These are phyloP conservation scores for Phytopythium helicoides DNA, from an alignment of 352 stramenopile species.

Conservation along the genomic window DNA sequence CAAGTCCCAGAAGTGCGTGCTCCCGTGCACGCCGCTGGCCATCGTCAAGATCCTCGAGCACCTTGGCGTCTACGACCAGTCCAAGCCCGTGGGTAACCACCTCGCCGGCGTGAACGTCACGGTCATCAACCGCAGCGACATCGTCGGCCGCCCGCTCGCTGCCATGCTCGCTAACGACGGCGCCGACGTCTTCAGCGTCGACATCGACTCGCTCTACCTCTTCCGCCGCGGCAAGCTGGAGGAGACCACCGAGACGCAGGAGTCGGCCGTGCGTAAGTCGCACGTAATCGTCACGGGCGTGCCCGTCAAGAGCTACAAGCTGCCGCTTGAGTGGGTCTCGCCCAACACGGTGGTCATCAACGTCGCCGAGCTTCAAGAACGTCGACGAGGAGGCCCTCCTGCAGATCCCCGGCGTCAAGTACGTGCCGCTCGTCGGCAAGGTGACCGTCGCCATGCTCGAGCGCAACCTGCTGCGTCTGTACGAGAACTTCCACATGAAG, in stretches of 20 bases:
- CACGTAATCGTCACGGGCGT: constrained; percentile 95
- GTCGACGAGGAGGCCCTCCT: constrained; percentile 91
- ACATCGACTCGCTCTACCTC: constrained; percentile 95
- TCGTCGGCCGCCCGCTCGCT: constrained; percentile 93
- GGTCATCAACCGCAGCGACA: constrained; percentile 97
- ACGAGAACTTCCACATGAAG: constrained; percentile 95
- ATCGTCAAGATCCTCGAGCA: constrained; percentile 95
- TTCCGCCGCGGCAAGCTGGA: constrained; percentile 92
- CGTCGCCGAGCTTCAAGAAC: constrained; percentile 95
- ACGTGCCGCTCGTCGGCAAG: constrained; percentile 96
- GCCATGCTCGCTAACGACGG: constrained; percentile 96
- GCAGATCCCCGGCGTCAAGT: constrained; percentile 90
- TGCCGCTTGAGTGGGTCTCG: constrained; percentile 91
- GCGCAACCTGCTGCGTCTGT: constrained; percentile 94
- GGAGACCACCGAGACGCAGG: constrained; percentile 77
- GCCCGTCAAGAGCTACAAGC: constrained; percentile 91
- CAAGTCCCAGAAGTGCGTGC: constrained; percentile 92
- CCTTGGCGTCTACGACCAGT: constrained; percentile 85
- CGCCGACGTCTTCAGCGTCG: constrained; percentile 94
- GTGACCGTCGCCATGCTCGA: constrained; percentile 97
- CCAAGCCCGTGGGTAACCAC: constrained; percentile 48
- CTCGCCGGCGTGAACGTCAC: constrained; percentile 89
- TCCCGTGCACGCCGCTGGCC: constrained; percentile 96
- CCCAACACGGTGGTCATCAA: constrained; percentile 94
- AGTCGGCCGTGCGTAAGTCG: constrained; percentile 87